Base-by-base conservation (phyloP, 23 red algal species). In the Gracilaria vermiculophylla region DNA sequence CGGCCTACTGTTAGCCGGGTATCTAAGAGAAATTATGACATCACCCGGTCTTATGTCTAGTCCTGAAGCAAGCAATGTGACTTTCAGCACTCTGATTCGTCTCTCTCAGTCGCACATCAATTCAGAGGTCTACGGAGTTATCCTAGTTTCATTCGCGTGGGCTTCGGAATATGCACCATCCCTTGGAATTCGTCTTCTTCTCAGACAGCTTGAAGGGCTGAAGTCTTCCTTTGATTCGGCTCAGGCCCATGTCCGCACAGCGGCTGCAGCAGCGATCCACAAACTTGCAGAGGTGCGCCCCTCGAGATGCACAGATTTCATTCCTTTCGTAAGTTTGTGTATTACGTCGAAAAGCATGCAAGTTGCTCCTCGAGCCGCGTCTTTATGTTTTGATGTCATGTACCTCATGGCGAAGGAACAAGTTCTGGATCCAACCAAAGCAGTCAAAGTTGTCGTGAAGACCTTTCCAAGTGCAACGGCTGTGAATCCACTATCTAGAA, bases 371-470 rank as follows among this genome's bases (percentile, higher is more conserved):
- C 43, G 20, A 23, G 60, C 81, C 9, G 28, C 61, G 47, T 57
- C 81, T 23, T 40, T 86, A 20, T 86, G 61, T 35, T 74, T 86
- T 21, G 81, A 86, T 42, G 64, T 62, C 13, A 86, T 86, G 81
- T 54, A 73, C 25, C 4, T 73, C 66, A 86, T 86, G 81, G 54
- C 61, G 49, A 54, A 86, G 29, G 81, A 86, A 32, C 41, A 72
- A 41, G 81, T 86, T 39, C 20, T 86, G 61, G 81, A 86, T 13
- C 35, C 60, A 43, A 62, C 73, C 31, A 86, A 86, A 53, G 66
- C 81, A 21, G 81, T 86, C 25, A 86, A 74, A 49, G 61, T 86
- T 72, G 66, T 86, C 3, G 17, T 86, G 41, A 86, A 86, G 49
- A 54, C 4, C 47, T 74, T 86, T 44, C 62, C 81, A 25, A 55